Evolutionary conservation across 306 rosid genomes (phyloP), one percentile per base, ranked within the genome.

Genomic region (Rubus idaeus): DNA sequence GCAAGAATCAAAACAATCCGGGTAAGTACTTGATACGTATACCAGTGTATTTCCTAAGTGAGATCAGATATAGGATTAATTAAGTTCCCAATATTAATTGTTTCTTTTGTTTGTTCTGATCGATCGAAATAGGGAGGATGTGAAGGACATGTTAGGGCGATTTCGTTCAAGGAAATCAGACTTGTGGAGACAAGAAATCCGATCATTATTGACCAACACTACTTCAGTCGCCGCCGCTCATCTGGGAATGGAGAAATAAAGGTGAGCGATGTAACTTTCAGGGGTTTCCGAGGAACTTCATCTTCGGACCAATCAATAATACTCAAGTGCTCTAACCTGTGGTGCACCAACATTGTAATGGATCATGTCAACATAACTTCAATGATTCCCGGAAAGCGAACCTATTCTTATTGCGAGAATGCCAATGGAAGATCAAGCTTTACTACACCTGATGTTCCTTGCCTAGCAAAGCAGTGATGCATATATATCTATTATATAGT

Each of bases 271-370:
- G 39, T 69, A 26, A 77, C 75, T 3, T 77, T 14, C 37, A 77
- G 50, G 8, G 49, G 47, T 16, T 44, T 77, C 23, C 5, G 7
- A 39, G 78, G 82, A 26, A 72, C 67, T 20, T 72, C 78, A 21
- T 9, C 51, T 6, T 21, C 14, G 3, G 26, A 64, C 21, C 10
- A 23, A 52, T 78, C 73, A 17, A 79, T 79, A 10, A 72, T 11
- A 42, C 49, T 73, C 50, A 35, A 73, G 46, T 79, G 78, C 45
- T 14, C 60, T 6, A 3, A 26, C n/a, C 18, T 65, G 6, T 20
- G 49, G 18, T 79, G 82, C 66, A 51, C 40, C 39, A 46, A 53
- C 68, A 79, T 79, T 72, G 53, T 79, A 1, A 63, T 79, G 82
- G 74, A 63, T 45, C 10, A 41, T 12, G 20, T 79, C 26, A 66